A percentile compares a stretch with the other conserved stretches of the same genome.
Conservation (phyloP, 2,329 filamentous ascomycete genomes). For the Alternaria sp. region DNA sequence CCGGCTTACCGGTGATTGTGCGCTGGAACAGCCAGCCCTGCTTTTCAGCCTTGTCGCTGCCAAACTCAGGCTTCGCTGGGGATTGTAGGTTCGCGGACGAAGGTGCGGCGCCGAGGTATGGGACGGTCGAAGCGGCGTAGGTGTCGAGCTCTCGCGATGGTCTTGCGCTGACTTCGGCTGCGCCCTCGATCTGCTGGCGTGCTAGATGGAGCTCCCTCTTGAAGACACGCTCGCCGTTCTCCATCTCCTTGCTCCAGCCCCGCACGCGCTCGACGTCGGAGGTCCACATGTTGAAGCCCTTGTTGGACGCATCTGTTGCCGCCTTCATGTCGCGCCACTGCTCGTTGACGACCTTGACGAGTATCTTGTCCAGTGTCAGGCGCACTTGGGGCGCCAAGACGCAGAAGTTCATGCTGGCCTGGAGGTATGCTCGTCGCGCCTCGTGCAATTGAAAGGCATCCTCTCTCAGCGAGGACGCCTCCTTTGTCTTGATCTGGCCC, state of each 20-base stretch:
- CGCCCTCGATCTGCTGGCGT: conserved; percentile 81
- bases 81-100: conserved; percentile 58
- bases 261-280: conserved; percentile 88
- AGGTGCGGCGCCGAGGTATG: conserved; percentile 75
- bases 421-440: conserved; percentile 86
- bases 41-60: conserved; percentile 69
- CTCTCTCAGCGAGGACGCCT: conserved; percentile 86
- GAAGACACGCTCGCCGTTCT: conserved; percentile 83
- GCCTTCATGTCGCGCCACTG: conserved; percentile 86
- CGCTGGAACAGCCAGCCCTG: conserved; percentile 93
- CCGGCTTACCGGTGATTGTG: conserved; percentile 83
- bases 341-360: conserved; percentile 84
- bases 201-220: conserved; percentile 80
- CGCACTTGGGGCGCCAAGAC: conserved; percentile 85
- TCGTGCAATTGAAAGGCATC: conserved; percentile 97
- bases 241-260: conserved; percentile 95
- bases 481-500: conserved; percentile 88
- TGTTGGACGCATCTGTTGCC: conserved; percentile 69
- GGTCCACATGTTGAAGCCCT: conserved; percentile 69
- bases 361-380: conserved; percentile 80
- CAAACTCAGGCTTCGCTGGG: conserved; percentile 59
- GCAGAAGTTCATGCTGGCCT: conserved; percentile 92
- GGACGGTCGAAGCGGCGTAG: conserved; percentile 88
- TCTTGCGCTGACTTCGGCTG: conserved; percentile 70
- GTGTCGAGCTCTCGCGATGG: conserved; percentile 93